A percentile compares a stretch with the other conserved stretches of the same genome.
These are phyloP conservation scores for Allium sativum DNA, from an alignment of 106 monocot genomes.

Conservation along the genomic window DNA sequence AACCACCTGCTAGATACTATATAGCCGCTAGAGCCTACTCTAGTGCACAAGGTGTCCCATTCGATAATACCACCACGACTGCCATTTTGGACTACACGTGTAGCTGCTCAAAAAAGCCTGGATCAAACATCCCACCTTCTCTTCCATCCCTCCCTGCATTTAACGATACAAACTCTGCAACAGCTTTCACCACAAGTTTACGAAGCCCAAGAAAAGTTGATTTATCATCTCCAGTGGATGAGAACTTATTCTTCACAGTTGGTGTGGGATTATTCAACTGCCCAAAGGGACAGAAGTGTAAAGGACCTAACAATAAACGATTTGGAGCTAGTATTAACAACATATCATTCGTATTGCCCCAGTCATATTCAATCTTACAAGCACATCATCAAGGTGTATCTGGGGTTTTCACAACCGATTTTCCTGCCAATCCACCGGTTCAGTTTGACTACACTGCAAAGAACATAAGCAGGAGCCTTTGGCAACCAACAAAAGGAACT, in stretches of 20 bases:
- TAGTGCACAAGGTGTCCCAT: slow-evolving; percentile 30
- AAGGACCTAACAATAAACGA: slow-evolving; percentile 33
- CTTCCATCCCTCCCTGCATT: slow-evolving; percentile 39
- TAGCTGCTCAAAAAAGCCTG: slow-evolving; percentile 20
- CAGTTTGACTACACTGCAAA: slow-evolving; percentile 46
- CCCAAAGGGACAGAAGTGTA: slow-evolving; percentile 14
- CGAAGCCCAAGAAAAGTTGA: slow-evolving; percentile 27
- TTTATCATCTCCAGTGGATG: slow-evolving; percentile 23
- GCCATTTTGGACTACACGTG: slow-evolving; percentile 50
- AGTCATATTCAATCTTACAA: slow-evolving; percentile 30
- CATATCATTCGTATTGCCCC: slow-evolving; percentile 34
- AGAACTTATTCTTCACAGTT: slow-evolving; percentile 44
- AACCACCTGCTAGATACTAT: slow-evolving; percentile 36
- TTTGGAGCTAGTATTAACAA: slow-evolving; percentile 51
- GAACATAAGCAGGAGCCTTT: slow-evolving; percentile 20
- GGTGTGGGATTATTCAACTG: slow-evolving; percentile 44
- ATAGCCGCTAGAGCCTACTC: slow-evolving; percentile 43
- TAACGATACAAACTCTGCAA: slow-evolving; percentile 39
- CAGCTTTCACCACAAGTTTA: slow-evolving; percentile 22
- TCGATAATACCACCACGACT: slow-evolving; percentile 77
- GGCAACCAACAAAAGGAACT: slow-evolving; percentile 33
- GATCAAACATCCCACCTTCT: slow-evolving; percentile 5
- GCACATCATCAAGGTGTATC: slow-evolving; percentile 26
- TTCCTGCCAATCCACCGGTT: slow-evolving; percentile 35
- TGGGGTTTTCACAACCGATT: slow-evolving; percentile 46